Conservation (phyloP, 1,139 yeast genomes). For the Spathaspora sp. region DNA sequence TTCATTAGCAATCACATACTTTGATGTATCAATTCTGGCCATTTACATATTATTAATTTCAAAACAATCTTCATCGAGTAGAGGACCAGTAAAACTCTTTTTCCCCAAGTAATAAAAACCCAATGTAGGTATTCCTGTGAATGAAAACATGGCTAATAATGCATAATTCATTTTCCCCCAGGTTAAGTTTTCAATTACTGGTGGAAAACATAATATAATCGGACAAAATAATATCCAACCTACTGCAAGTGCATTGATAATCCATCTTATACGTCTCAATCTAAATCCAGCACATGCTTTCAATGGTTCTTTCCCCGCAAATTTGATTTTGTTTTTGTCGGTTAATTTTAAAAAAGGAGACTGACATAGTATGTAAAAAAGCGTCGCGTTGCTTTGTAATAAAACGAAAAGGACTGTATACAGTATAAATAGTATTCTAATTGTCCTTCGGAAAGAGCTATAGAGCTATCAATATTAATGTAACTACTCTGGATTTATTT, state of each 20-base stretch:
- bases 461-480: too few relatives aligned
- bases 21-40: constrained; percentile 10
- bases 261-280: constrained; percentile 63
- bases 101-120: constrained; percentile 64
- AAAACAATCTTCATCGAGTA: constrained; percentile 52
- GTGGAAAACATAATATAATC: constrained; percentile 70
- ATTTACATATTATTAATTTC: constrained; percentile 35
- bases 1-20: constrained; percentile 17
- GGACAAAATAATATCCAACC: constrained; percentile 62
- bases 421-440: too few relatives aligned
- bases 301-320: too few relatives aligned
- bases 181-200: constrained; percentile 60
- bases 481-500: too few relatives aligned
- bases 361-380: too few relatives aligned
- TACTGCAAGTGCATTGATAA: constrained; percentile 59
- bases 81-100: constrained; percentile 62
- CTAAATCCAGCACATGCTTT: constrained; percentile 77
- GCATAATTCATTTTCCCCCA: constrained; percentile 75
- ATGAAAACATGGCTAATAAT: constrained; percentile 53
- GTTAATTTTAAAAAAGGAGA: too few relatives aligned
- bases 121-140: constrained; percentile 47
- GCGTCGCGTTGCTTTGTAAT: too few relatives aligned
- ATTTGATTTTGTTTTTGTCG: too few relatives aligned
- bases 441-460: too few relatives aligned
- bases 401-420: too few relatives aligned